These are phyloP conservation scores for Smallanthus sonchifolius DNA, from an alignment of 129 eudicot species.

Conservation along the genomic window DNA sequence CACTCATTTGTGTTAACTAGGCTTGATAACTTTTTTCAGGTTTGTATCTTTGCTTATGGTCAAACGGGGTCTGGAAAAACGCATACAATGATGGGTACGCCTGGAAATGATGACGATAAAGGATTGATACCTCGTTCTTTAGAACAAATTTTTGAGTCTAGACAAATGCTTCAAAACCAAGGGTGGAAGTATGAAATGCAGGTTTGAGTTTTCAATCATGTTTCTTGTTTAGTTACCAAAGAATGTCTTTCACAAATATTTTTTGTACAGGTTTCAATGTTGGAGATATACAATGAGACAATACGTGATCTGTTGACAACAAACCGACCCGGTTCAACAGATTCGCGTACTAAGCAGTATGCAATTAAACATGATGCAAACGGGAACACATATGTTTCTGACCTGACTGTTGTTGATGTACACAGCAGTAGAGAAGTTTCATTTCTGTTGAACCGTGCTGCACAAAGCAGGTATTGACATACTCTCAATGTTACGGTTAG, in stretches of 20 bases:
- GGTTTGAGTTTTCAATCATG: conserved; percentile 36
- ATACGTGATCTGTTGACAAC: conserved; percentile 77
- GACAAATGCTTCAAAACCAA: conserved; percentile 66
- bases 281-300: conserved; percentile 93
- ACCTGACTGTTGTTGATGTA: conserved; percentile 80
- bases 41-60: conserved; percentile 95
- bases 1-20: background rate
- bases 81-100: conserved; percentile 95
- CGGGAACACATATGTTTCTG: conserved; percentile 88
- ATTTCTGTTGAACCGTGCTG: conserved; percentile 80
- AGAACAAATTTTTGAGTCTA: conserved; percentile 85
- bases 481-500: background rate
- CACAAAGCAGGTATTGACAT: conserved; percentile 71
- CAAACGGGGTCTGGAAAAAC: conserved; percentile 99
- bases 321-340: conserved; percentile 47
- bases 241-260: background rate
- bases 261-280: conserved; percentile 73
- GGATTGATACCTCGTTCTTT: conserved; percentile 92
- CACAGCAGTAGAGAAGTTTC: conserved; percentile 83
- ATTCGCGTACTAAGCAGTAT: conserved; percentile 58
- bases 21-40: conserved; percentile 40
- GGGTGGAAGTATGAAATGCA: conserved; percentile 99
- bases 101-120: conserved; percentile 56
- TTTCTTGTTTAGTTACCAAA: background rate
- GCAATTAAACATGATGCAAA: conserved; percentile 81